Evolutionary conservation across 2,329 filamentous ascomycete species (phyloP), one percentile per base, ranked within the genome.

Genomic region (Penicillium sp.): DNA sequence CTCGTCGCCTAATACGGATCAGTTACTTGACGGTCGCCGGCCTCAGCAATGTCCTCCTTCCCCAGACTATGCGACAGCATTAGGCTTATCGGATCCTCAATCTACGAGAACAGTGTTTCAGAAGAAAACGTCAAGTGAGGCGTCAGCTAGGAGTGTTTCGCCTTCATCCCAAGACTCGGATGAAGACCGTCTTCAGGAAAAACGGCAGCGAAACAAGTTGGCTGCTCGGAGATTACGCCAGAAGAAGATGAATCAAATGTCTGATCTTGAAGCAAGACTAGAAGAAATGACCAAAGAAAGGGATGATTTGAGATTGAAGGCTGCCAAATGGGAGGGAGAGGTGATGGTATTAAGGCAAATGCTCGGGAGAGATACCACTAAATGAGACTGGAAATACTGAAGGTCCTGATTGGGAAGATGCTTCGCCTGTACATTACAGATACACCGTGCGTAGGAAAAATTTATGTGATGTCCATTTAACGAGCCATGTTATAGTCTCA

Each of bases 401-500:
- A 51, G 35, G 16, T n/a, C 14, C 48, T 13, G 6, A 51, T 22
- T 28, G 51, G 7, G 28, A 26, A n/a, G 35, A 10, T 16, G 8
- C 26, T 52, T 26, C 25, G 25, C 6, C 22, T 55, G 19, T 55
- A 2, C 6, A 35, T 33, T 7, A 33, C 6, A 55, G 26, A 55
- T 45, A 45, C 40, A 38, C 28, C 2, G 19, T 8, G 6, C 8
- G n/a, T 8, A 52, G n/a, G 40, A 22, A 53, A 13, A 10, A 25
- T 25, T 14, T 14, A 22, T 22, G 19, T 22, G 19, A 22, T 22
- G 19, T 22, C 19, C 19, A 22, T 22, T 22, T 22, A 22, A 22
- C 19, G 19, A 22, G 19, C 19, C 19, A 22, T 22, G 95, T 95
- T 37, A 95, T 99, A 56, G 98, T 93, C 48, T 97, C 93, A 66